A percentile compares a stretch with the other conserved stretches of the same genome.
Evolutionary conservation across 805 yeast genomes (phyloP).

Genomic region (Metschnikowia cubensis): DNA sequence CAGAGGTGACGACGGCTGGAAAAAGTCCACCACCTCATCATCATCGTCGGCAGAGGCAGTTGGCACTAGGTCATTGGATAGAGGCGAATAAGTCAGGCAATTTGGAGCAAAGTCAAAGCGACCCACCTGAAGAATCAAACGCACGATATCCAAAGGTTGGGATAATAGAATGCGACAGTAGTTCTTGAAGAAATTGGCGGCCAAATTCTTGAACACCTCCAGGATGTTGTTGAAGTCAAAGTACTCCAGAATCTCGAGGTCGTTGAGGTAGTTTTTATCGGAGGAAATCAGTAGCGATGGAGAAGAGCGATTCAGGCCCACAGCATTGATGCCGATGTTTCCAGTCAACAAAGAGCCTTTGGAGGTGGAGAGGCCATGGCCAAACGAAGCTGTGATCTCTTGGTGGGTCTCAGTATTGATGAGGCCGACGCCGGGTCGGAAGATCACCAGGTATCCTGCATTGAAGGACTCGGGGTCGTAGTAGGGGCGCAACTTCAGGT

Average conservation of each 20-base stretch:
- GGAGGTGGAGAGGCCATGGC: constrained; percentile 8
- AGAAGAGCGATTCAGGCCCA: constrained; percentile 1
- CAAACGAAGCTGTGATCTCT: constrained; percentile 29
- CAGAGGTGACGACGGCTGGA: constrained; percentile 20
- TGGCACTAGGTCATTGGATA: not conserved
- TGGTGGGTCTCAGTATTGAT: constrained; percentile 42
- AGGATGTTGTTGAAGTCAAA: constrained; percentile 55
- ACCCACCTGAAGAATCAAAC: constrained; percentile 78
- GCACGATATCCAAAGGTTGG: constrained; percentile 86
- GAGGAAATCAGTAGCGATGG: constrained; percentile 6
- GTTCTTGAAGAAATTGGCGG: constrained; percentile 59
- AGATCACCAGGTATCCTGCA: constrained; percentile 59
- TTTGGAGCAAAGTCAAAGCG: constrained; percentile 37
- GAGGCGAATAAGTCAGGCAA: not conserved
- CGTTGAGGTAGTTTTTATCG: constrained; percentile 46
- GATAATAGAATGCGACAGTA: constrained; percentile 66
- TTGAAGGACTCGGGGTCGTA: constrained; percentile 64
- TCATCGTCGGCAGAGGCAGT: constrained; percentile 7
- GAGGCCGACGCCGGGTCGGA: constrained; percentile 59
- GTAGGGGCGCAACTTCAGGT: constrained; percentile 54
- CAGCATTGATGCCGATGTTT: constrained; percentile 10
- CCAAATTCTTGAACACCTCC: constrained; percentile 53
- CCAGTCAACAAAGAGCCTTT: constrained; percentile 10
- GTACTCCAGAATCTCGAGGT: constrained; percentile 63
- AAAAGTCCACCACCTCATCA: constrained; percentile 35